These are phyloP conservation scores for Botrytis aclada DNA, from an alignment of 2,329 filamentous ascomycete species.

Conservation along the genomic window DNA sequence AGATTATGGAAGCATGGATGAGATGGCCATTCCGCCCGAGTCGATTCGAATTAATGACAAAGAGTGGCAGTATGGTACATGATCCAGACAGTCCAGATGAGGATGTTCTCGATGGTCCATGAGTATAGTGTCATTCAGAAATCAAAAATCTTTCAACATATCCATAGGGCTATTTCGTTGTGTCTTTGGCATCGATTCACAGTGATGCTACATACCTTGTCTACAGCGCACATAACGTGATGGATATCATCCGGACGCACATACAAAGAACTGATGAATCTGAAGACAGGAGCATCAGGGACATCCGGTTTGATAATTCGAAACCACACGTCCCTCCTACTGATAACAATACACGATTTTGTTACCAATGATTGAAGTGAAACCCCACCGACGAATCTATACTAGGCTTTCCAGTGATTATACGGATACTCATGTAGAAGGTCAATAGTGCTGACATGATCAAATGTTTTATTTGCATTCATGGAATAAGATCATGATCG, in stretches of 20 bases:
- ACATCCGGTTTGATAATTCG: background rate
- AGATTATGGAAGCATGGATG: slow-evolving; percentile 59
- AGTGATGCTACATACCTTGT: background rate
- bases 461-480: no score
- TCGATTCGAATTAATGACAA: slow-evolving; percentile 54
- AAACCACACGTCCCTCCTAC: background rate
- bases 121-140: background rate
- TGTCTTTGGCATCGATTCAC: background rate
- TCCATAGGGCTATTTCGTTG: background rate
- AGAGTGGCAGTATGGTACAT: slow-evolving; percentile 2
- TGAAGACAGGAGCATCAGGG: background rate
- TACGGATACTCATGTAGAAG: background rate
- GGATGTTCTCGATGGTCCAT: background rate
- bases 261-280: background rate
- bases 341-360: background rate
- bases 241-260: background rate
- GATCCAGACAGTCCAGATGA: slow-evolving; percentile 8
- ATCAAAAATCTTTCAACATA: background rate
- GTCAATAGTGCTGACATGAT: background rate
- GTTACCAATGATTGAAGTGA: background rate
- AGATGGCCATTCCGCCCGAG: slow-evolving; percentile 65
- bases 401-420: no score
- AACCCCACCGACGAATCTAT: background rate
- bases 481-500: background rate
- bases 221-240: background rate